These are phyloP conservation scores for Solanum bukasovii DNA, from an alignment of 257 asterid species.

Conservation along the genomic window DNA sequence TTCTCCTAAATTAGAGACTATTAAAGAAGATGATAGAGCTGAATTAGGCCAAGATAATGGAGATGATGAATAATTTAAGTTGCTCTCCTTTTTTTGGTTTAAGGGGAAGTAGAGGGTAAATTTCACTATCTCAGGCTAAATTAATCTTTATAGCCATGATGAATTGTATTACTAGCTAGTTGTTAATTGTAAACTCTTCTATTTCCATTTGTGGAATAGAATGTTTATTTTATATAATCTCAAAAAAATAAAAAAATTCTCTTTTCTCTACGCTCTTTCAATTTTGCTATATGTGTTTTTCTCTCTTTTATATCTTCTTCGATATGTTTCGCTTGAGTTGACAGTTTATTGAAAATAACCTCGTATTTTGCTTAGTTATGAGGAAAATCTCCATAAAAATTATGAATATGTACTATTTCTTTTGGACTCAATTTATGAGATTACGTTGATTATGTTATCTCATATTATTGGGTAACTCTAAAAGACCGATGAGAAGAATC, in stretches of 20 bases:
- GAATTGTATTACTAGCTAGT: not conserved
- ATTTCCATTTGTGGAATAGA: not conserved
- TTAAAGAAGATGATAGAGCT: slow-evolving; percentile 18
- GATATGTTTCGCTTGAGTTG: not conserved
- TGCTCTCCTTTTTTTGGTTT: not conserved
- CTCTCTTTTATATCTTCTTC: not conserved
- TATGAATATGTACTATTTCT: too few species aligned
- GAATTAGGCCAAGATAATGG: slow-evolving; percentile 9
- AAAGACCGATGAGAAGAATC: not conserved
- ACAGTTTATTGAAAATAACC: not conserved
- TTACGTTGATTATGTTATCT: too few species aligned
- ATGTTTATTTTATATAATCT: not conserved
- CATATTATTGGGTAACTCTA: not conserved
- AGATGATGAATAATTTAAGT: not conserved
- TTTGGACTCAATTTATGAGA: too few species aligned
- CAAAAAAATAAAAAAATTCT: not conserved
- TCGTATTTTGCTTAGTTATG: not conserved
- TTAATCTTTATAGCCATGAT: not conserved
- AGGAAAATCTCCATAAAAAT: not conserved
- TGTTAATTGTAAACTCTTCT: not conserved
- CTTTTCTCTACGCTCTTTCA: not conserved
- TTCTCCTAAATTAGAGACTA: slow-evolving; percentile 33
- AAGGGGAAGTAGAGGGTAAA: not conserved
- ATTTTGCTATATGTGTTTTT: not conserved
- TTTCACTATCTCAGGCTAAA: not conserved